Conservation (phyloP, 352 stramenopile species). For the Pythium plurisporium region DNA sequence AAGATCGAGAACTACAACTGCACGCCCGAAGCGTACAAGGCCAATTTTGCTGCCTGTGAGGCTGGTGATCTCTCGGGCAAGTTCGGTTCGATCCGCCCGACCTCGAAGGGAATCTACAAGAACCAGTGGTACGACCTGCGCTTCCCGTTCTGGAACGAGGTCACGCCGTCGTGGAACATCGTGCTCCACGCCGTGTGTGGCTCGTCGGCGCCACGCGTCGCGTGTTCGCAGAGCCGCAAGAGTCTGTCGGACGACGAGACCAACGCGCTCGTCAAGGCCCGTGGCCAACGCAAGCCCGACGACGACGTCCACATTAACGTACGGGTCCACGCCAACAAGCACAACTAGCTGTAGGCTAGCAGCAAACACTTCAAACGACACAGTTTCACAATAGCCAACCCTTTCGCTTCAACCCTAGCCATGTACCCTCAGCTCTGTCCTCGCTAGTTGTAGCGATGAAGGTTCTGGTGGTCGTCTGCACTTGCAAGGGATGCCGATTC, state of each 20-base stretch:
- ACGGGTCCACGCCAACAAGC: neutral
- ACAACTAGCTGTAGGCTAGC: too few relatives aligned
- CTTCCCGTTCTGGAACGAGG: slow-evolving; percentile 1
- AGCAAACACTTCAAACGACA: too few relatives aligned
- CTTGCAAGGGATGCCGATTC: too few relatives aligned
- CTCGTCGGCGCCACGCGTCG: slow-evolving; percentile 9
- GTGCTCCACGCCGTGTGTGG: slow-evolving; percentile 21
- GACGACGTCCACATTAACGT: neutral
- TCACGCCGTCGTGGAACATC: slow-evolving; percentile 14
- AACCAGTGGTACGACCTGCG: neutral
- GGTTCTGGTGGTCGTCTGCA: too few relatives aligned
- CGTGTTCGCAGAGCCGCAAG: slow-evolving; percentile 4
- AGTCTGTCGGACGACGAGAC: neutral
- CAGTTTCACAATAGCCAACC: too few relatives aligned
- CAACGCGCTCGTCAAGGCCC: neutral
- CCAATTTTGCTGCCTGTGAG: slow-evolving; percentile 9
- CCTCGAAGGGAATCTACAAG: neutral
- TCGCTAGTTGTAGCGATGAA: too few relatives aligned
- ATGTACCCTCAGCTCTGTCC: too few relatives aligned
- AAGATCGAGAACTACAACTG: slow-evolving; percentile 16
- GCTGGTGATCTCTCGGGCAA: slow-evolving; percentile 25
- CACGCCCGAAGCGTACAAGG: slow-evolving; percentile 10
- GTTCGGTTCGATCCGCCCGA: slow-evolving; percentile 14
- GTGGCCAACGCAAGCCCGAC: neutral
- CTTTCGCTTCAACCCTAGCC: too few relatives aligned